Evolutionary conservation across 1,284 basidiomycete species (phyloP).

Genomic region (Ceratobasidium sp.): DNA sequence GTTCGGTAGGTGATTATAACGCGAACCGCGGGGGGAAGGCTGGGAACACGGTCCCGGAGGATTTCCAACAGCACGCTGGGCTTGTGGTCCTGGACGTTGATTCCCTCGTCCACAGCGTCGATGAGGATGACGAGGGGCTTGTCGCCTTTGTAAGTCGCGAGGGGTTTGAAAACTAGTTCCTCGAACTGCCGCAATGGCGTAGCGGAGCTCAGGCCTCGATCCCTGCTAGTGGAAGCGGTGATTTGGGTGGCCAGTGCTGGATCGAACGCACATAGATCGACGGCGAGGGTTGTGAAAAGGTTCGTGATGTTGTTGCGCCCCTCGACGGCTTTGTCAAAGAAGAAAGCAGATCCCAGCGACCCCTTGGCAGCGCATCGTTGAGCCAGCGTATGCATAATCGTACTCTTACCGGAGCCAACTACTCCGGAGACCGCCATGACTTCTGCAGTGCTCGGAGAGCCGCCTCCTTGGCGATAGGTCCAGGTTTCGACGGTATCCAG

Average conservation of each 20-base stretch:
- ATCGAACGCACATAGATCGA: not conserved
- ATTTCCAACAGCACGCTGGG: not conserved
- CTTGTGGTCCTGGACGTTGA: not conserved
- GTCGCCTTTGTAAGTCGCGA: not conserved
- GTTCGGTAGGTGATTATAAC: not conserved
- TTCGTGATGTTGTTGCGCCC: conserved; percentile 6
- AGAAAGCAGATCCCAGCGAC: conserved; percentile 47
- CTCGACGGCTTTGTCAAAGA: conserved; percentile 22
- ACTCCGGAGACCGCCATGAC: conserved; percentile 16
- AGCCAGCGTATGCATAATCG: conserved; percentile 51
- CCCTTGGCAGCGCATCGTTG: conserved; percentile 41
- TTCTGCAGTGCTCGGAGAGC: not conserved
- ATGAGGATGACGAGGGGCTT: not conserved
- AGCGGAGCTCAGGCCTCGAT: not conserved
- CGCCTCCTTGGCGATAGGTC: not conserved
- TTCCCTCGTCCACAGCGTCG: not conserved
- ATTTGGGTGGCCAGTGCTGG: not conserved
- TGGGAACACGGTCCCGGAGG: not conserved
- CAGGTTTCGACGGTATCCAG: not conserved
- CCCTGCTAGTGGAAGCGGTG: not conserved
- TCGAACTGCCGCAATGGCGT: not conserved
- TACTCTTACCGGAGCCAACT: conserved; percentile 49
- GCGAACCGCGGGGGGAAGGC: not conserved
- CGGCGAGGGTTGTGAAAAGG: not conserved
- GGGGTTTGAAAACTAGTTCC: not conserved